Conservation (phyloP, 495 filamentous ascomycete genomes). For the Aspergillus asperescens region DNA sequence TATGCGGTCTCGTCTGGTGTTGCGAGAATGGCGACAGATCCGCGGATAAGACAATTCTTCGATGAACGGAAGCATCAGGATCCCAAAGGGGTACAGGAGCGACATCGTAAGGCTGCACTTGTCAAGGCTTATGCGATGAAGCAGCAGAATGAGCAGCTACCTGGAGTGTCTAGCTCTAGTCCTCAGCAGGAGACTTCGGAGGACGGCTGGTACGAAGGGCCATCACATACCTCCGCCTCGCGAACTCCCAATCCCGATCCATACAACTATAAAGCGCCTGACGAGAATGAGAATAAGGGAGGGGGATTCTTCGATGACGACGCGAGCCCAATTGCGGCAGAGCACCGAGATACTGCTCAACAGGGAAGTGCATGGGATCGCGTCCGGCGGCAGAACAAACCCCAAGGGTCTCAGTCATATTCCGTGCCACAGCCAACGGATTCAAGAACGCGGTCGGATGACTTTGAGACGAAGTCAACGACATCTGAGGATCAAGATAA, state of each 20-base stretch:
- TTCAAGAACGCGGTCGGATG: too few relatives aligned
- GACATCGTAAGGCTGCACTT: not conserved
- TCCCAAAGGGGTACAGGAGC: constrained; percentile 22
- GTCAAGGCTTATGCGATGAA: not conserved
- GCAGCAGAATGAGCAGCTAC: constrained; percentile 4
- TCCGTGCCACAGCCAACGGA: constrained; percentile 3
- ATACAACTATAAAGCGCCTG: not conserved
- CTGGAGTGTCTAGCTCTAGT: too few relatives aligned
- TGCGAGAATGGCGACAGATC: constrained; percentile 18
- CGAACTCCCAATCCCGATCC: not conserved
- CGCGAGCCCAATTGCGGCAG: constrained; percentile 37
- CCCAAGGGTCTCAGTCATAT: not conserved
- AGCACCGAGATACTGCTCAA: constrained; percentile 21
- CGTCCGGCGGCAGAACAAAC: constrained; percentile 29
- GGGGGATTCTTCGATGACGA: constrained; percentile 36
- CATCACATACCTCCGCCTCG: not conserved
- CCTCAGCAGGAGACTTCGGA: constrained; percentile 3
- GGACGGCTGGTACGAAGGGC: not conserved
- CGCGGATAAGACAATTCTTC: constrained; percentile 24
- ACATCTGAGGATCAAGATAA: too few relatives aligned
- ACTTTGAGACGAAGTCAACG: too few relatives aligned
- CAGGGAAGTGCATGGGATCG: constrained; percentile 40
- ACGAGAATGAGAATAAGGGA: not conserved
- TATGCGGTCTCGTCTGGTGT: not conserved
- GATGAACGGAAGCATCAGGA: constrained; percentile 19